Conservation (phyloP, 371 early-diverging fungal genomes). For the Conidiobolus coronatus region DNA sequence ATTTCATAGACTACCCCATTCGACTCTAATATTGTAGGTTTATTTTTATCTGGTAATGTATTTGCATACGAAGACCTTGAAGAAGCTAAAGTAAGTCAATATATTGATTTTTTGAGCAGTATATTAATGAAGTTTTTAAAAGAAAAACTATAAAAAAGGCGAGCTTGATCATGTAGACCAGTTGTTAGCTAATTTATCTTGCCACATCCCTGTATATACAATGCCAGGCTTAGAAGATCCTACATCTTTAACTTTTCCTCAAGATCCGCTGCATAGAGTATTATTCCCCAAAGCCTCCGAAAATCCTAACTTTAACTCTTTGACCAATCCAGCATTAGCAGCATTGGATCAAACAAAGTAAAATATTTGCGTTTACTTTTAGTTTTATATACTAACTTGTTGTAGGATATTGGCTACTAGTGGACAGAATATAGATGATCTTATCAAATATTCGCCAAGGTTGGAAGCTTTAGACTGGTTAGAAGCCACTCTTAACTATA, state of each 20-base stretch:
- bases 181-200: conserved; percentile 32
- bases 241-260: conserved; percentile 50
- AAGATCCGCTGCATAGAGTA: conserved; percentile 51
- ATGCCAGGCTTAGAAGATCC: conserved; percentile 75
- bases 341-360: conserved; percentile 34
- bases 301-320: conserved; percentile 29
- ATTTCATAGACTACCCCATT: too few relatives aligned
- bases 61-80: background rate
- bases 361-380: background rate
- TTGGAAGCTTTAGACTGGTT: conserved; percentile 42
- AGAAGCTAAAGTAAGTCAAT: background rate
- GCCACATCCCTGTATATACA: conserved; percentile 46
- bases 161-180: conserved; percentile 21
- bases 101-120: too few relatives aligned
- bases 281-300: conserved; percentile 31
- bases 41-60: background rate
- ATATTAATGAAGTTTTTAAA: too few relatives aligned
- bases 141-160: background rate
- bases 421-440: conserved; percentile 75
- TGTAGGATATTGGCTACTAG: conserved; percentile 44
- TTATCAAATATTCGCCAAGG: conserved; percentile 30
- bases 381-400: background rate
- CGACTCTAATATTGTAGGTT: background rate
- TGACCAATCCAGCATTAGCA: conserved; percentile 57
- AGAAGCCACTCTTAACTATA: conserved; percentile 41